Base-by-base conservation (phyloP, 2,329 filamentous ascomycete species). In the Aaosphaeria pasadenensis region DNA sequence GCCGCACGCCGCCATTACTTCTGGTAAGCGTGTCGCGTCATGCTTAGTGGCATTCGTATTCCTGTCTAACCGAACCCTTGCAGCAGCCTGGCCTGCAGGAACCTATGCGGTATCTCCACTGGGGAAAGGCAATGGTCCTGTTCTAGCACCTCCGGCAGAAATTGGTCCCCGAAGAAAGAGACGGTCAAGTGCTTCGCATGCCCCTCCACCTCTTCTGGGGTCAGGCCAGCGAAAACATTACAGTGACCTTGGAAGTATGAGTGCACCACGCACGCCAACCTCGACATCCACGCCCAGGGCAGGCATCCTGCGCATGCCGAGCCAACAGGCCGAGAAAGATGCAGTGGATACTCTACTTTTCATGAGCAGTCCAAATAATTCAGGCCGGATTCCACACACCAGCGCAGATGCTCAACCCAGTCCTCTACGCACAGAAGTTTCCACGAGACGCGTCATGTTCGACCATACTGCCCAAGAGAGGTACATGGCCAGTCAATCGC, bases 301-400 rank as follows among this genome's bases (percentile, higher is more conserved):
- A 46, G 76, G 80, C 6, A 81, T 85, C 11, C 71, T 87, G 4
- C 84, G 84, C 51, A 88, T 86, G 30, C 85, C 85, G 1, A 85
- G 85, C 47, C 85, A 88, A 53, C 81, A 87, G 52, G 77, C 75
- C 44, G 89, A 94, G 63, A 87, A 91, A 61, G 89, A 92, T 59
- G 89, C 89, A 5, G 84, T 92, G 42, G 88, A 91, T 63, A 87
- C 87, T 1, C 71, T 94, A 28, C 75, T 92, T 29, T 91, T 91
- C 62, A 87, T 94, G 83, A 90, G 88, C 60, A 89, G 86, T 53
- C 87, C 87, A 0, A 85, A 85, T 11, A 88, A 89, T 66, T 86
- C 86, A 1, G 53, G 60, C 39, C 57, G 62, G 28, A 52, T 65
- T 5, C 53, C 66, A 30, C 57, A 64, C 5, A 53, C 46, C n/a